phyloP scores from a whole-genome alignment of 768 basidiomycete genomes.

The Rhodotorula babjevae region DNA sequence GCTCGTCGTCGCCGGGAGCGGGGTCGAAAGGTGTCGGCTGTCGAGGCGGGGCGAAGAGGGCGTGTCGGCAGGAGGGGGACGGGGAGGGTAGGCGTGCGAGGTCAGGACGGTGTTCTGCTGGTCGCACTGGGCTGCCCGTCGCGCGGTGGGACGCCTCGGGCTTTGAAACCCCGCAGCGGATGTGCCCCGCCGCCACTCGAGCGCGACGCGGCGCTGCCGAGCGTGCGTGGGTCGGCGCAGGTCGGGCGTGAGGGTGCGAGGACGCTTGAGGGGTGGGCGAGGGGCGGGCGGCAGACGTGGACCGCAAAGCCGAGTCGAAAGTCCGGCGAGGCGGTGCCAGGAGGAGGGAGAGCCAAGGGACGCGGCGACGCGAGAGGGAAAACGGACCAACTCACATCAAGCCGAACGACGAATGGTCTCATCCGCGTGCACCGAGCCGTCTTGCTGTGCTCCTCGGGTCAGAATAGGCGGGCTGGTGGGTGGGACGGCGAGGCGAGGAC shows the following conservation, averaged over 20 bases:
- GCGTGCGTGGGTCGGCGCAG: too few relatives aligned
- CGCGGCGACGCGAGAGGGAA: not conserved
- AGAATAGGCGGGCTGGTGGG: not conserved
- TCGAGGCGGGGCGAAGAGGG: not conserved
- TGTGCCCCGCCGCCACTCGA: too few relatives aligned
- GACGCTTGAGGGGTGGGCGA: too few relatives aligned
- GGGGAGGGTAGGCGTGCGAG: not conserved
- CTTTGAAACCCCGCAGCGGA: too few relatives aligned
- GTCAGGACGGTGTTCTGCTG: not conserved
- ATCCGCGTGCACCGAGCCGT: not conserved
- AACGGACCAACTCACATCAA: slow-evolving; percentile 21
- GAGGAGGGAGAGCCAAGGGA: not conserved
- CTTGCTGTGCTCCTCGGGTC: not conserved
- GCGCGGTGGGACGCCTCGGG: too few relatives aligned
- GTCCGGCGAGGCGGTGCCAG: not conserved
- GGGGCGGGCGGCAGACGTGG: too few relatives aligned
- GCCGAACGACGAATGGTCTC: slow-evolving; percentile 21
- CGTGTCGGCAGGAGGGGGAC: not conserved
- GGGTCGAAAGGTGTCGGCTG: slow-evolving; percentile 21
- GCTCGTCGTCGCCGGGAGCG: not conserved
- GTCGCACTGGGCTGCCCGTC: too few relatives aligned
- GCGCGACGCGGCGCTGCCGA: too few relatives aligned
- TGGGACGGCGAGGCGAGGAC: too few relatives aligned
- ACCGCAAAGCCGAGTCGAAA: too few relatives aligned
- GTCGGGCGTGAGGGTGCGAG: too few relatives aligned